Evolutionary conservation across 1,284 basidiomycete species (phyloP), one percentile per base, ranked within the genome.

Genomic region (Apiotrichum akiyoshidainum): DNA sequence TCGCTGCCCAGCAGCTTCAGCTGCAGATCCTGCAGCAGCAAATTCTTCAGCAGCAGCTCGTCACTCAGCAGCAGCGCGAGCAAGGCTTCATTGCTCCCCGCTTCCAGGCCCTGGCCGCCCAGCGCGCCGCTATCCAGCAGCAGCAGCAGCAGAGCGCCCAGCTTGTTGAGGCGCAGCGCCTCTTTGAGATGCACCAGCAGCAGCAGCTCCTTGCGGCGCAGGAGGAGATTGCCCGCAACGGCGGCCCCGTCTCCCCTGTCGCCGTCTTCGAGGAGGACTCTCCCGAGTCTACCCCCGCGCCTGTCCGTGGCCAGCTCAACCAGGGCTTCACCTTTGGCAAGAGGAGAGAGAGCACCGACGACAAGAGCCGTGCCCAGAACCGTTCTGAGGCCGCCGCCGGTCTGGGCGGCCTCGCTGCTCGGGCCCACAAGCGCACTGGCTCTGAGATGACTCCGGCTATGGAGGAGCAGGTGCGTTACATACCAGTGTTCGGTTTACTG

Each of bases 271-370:
- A 75, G 57, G 75, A 74, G 58, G 74, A 74, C 41, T 72, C 70
- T 26, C 70, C 71, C 2, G 73, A 74, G 57, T 57, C 61, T 42
- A 60, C 63, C 39, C 59, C 67, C 17, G 40, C 44, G 17, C 55
- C 65, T 16, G 53, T 88, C 44, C 86, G 91, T 59, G 91, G 91
- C 35, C 90, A 93, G 72, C 85, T 95, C 54, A 90, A 90, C 17
- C 92, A 91, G 13, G 82, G 83, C 44, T 94, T 94, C 78, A 90
- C 88, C 81, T 94, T 94, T 74, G 92, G 91, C 52, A 84, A 65
- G 85, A 68, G 68, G 53, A 64, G 65, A 47, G 61, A 60, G 46
- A 58, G 53, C 50, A 37, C 31, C 1, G 51, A 56, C 16, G 61
- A 63, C 53, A 63, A 52, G 33, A 48, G 52, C 13, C 44, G 54